A percentile compares a stretch with the other conserved stretches of the same genome.
phyloP scores from a whole-genome alignment of 331 rosid species.

The Malus hybrid region DNA sequence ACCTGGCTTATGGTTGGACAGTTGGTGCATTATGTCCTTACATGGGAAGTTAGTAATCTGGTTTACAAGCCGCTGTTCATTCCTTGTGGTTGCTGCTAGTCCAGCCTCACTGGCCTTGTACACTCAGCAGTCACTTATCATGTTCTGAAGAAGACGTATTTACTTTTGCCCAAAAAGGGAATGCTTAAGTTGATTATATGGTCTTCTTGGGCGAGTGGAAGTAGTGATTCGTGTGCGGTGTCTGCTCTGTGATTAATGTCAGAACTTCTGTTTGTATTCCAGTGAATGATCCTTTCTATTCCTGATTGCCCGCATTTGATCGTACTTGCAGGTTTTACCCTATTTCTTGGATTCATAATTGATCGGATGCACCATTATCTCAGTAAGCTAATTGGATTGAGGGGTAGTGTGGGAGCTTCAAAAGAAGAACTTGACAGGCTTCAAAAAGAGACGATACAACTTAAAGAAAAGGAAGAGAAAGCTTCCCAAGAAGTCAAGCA shows the following conservation, averaged over 20 bases:
- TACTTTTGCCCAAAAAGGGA: background rate
- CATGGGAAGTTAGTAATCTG: no score
- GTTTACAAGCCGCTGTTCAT: background rate
- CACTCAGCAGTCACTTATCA: background rate
- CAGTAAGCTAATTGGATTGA: constrained; percentile 48
- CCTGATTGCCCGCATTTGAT: constrained; percentile 4
- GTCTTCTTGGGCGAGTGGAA: background rate
- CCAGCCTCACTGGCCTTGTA: background rate
- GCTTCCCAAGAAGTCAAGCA: constrained; percentile 50
- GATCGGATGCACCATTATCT: constrained; percentile 75
- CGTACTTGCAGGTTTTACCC: constrained; percentile 68
- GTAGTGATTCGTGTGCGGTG: background rate
- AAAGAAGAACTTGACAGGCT: constrained; percentile 71
- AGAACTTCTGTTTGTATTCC: background rate
- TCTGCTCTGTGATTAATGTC: background rate
- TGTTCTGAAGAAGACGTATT: background rate
- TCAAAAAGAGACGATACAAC: constrained; percentile 39
- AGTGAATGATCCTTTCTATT: background rate
- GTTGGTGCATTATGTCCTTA: no score
- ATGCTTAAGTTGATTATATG: background rate
- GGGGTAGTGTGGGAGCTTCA: constrained; percentile 42
- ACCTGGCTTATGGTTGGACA: background rate
- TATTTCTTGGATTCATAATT: constrained; percentile 79
- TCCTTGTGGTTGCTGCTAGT: background rate
- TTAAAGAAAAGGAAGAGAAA: constrained; percentile 61